Evolutionary conservation across 768 basidiomycete species (phyloP), one percentile per base, ranked within the genome.

Genomic region (Mycena haematopus): DNA sequence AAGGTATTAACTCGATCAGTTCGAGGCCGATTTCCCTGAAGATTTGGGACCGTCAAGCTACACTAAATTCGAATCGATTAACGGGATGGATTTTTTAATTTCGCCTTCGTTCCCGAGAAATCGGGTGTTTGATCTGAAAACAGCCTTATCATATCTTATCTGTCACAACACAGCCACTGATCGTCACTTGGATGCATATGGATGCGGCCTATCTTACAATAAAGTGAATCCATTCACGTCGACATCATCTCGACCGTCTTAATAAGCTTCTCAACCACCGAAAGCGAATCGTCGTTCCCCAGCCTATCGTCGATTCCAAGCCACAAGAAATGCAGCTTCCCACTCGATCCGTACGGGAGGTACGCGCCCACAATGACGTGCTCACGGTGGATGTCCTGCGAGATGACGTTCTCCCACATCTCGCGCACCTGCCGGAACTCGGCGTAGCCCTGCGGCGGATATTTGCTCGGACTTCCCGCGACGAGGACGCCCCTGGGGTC

Each of bases 301-400:
- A 59, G n/a, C 33, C 31, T 29, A 13, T 21, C 31, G 44, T 58
- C 31, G 25, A 62, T 47, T 6, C 55, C 62, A 6, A 67, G 19
- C 62, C 62, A 67, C 33, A 67, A 10, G 46, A 64, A 67, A 24
- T 67, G 58, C 29, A 64, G 52, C 21, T 58, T 54, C 1, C 58
- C 66, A 17, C 27, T 38, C 9, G 31, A 33, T 5, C 66, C 66
- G 24, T 58, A 44, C 24, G 66, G 66, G 22, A 67, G 40, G 44
- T 60, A 63, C 19, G 56, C 55, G 2, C 62, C 66, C 17, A 58
- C 42, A 21, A 67, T 51, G 17, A 42, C 21, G 27, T 67, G 66
- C 47, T 67, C 62, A 6, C 27, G 44, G 24, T 67, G 66, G 17
- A 64, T 57, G 15, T 61, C 66, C 51, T 67, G 50, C 22, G 45